These are phyloP conservation scores for Saccharomyces hybrid DNA, from an alignment of 1,139 yeast genomes.

Conservation along the genomic window DNA sequence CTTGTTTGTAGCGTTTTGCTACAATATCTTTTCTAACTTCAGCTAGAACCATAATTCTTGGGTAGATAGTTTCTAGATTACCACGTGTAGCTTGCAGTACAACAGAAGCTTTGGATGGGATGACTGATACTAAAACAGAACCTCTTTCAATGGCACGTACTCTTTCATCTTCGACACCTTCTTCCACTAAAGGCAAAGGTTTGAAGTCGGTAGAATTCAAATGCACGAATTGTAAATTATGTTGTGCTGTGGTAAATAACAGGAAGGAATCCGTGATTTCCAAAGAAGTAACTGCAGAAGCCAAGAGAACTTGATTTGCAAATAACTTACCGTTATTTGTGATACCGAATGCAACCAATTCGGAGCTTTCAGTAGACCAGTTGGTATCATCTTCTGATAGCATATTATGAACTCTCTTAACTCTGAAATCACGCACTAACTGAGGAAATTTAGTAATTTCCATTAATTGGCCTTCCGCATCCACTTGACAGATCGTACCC, in stretches of 20 bases:
- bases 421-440: constrained; percentile 57
- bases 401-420: constrained; percentile 33
- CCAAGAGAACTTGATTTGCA: constrained; percentile 54
- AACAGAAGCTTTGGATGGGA: constrained; percentile 79
- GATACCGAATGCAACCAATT: constrained; percentile 56
- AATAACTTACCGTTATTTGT: constrained; percentile 67
- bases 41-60: constrained; percentile 82
- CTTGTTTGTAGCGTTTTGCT: constrained; percentile 51
- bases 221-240: constrained; percentile 76
- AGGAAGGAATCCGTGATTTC: constrained; percentile 65
- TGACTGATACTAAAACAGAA: constrained; percentile 65
- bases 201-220: constrained; percentile 39
- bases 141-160: constrained; percentile 87
- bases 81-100: constrained; percentile 94
- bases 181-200: constrained; percentile 33
- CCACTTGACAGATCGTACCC: constrained; percentile 48
- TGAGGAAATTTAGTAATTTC: constrained; percentile 54
- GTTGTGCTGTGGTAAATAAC: constrained; percentile 82
- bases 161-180: constrained; percentile 59
- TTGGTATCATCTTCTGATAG: constrained; percentile 25
- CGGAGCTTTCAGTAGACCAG: constrained; percentile 30
- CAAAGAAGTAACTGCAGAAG: constrained; percentile 77
- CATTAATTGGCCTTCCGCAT: constrained; percentile 29
- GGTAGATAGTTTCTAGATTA: constrained; percentile 86
- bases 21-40: constrained; percentile 70